Evolutionary conservation across 768 basidiomycete species (phyloP).

Genomic region (Rhizopogon sp.): DNA sequence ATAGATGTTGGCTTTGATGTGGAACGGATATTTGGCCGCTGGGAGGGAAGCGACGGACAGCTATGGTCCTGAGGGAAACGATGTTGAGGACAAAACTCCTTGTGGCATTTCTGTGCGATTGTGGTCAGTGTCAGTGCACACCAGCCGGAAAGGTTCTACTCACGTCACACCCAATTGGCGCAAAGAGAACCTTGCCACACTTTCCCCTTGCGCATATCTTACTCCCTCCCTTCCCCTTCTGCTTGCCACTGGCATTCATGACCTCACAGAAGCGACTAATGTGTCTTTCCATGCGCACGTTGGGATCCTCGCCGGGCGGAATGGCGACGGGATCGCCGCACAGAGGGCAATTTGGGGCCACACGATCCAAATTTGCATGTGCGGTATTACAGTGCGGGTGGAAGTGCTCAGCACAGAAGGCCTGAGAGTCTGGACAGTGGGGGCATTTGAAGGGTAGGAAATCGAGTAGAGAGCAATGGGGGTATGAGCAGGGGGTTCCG

Average conservation of each 20-base stretch:
- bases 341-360: conserved; percentile 77
- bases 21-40: not conserved
- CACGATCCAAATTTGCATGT: conserved; percentile 56
- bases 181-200: conserved; percentile 71
- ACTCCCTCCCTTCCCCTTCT: conserved; percentile 45
- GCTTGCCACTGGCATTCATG: conserved; percentile 47
- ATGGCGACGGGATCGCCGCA: conserved; percentile 75
- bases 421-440: conserved; percentile 49
- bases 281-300: conserved; percentile 75
- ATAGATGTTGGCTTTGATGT: not conserved
- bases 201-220: conserved; percentile 48
- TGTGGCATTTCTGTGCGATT: conserved; percentile 52
- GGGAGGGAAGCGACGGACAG: conserved; percentile 34
- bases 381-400: conserved; percentile 61
- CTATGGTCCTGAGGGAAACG: conserved; percentile 73
- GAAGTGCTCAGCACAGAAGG: conserved; percentile 80
- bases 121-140: not conserved
- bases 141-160: conserved; percentile 23
- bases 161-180: conserved; percentile 72
- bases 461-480: conserved; percentile 68
- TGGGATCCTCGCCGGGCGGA: conserved; percentile 75
- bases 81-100: conserved; percentile 73
- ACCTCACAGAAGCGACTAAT: conserved; percentile 61
- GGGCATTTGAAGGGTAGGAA: conserved; percentile 86
- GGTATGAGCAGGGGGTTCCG: conserved; percentile 67